Evolutionary conservation across 805 yeast genomes (phyloP).

Genomic region (Torulaspora microellipsoides): DNA sequence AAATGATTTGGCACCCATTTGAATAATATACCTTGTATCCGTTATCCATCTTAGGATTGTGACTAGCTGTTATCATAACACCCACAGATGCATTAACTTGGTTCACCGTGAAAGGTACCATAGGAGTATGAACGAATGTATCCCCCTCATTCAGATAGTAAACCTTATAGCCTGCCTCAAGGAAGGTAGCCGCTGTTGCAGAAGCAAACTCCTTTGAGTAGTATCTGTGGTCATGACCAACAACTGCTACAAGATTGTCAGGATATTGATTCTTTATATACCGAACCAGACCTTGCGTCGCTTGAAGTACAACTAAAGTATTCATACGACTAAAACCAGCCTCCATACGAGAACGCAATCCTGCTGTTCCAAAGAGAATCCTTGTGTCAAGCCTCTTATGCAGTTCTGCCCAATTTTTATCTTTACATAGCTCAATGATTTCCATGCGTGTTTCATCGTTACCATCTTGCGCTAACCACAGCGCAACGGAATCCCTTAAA

Average conservation of each 20-base stretch:
- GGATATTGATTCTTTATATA: constrained; percentile 38
- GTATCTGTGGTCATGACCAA: constrained; percentile 90
- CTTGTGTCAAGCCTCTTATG: constrained; percentile 51
- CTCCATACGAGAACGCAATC: constrained; percentile 80
- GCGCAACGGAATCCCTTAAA: constrained; percentile 13
- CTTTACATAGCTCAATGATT: constrained; percentile 42
- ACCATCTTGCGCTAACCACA: constrained; percentile 34
- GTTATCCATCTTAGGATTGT: constrained; percentile 79
- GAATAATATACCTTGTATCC: constrained; percentile 93
- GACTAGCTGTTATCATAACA: constrained; percentile 90
- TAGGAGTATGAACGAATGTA: constrained; percentile 69
- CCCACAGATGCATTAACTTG: constrained; percentile 64
- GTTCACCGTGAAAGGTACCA: constrained; percentile 86
- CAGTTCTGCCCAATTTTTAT: constrained; percentile 41
- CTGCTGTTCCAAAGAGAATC: constrained; percentile 90
- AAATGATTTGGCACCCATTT: constrained; percentile 93
- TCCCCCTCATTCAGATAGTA: constrained; percentile 43
- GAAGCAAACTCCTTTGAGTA: constrained; percentile 77
- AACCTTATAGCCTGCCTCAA: constrained; percentile 64
- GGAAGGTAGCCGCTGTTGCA: constrained; percentile 70
- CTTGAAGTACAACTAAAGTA: constrained; percentile 81
- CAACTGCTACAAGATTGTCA: constrained; percentile 42
- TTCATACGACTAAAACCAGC: constrained; percentile 91
- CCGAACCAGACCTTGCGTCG: constrained; percentile 74
- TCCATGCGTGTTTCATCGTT: constrained; percentile 50